Percentiles rank a stretch among this genome's conserved stretches.
Evolutionary conservation across 176 grass and related monocot genomes (phyloP).

Genomic region (Coix lacrymajobi): DNA sequence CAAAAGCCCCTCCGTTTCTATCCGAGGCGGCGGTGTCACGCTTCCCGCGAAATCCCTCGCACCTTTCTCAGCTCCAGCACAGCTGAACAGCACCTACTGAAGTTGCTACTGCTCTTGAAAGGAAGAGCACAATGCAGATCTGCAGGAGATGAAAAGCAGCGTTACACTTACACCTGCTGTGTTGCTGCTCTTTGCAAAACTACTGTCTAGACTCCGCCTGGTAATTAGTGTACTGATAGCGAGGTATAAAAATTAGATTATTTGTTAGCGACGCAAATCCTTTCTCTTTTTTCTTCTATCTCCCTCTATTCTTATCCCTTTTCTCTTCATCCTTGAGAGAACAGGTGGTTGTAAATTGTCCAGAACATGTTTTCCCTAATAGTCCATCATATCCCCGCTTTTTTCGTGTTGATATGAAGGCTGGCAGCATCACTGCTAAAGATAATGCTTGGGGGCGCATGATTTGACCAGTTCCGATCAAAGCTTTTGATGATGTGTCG

Average conservation of each 20-base stretch:
- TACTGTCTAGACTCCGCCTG: constrained; percentile 27
- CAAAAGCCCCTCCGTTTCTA: constrained; percentile 36
- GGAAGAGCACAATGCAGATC: not conserved
- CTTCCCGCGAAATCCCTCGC: constrained; percentile 55
- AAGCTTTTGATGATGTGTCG: not conserved
- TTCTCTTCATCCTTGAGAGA: constrained; percentile 33
- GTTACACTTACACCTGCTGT: constrained; percentile 5
- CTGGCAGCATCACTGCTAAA: not conserved
- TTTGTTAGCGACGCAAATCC: constrained; percentile 33
- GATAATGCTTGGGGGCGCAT: not conserved
- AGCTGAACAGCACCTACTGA: constrained; percentile 40
- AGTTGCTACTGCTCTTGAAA: not conserved
- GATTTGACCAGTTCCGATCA: constrained; percentile 18
- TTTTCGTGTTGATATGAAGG: constrained; percentile 29
- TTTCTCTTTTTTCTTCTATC: not conserved
- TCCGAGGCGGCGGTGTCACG: constrained; percentile 55
- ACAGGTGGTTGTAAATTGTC: constrained; percentile 58
- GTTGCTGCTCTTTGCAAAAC: constrained; percentile 22
- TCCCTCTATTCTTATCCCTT: constrained; percentile 30
- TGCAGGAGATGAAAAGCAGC: not conserved
- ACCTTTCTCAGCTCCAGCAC: constrained; percentile 41
- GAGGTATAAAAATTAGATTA: constrained; percentile 58
- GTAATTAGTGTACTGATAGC: constrained; percentile 64
- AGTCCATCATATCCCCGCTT: constrained; percentile 22
- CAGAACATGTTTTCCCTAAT: constrained; percentile 42